These are phyloP conservation scores for Fulvia fulva DNA, from an alignment of 2,329 filamentous ascomycete genomes.

Conservation along the genomic window DNA sequence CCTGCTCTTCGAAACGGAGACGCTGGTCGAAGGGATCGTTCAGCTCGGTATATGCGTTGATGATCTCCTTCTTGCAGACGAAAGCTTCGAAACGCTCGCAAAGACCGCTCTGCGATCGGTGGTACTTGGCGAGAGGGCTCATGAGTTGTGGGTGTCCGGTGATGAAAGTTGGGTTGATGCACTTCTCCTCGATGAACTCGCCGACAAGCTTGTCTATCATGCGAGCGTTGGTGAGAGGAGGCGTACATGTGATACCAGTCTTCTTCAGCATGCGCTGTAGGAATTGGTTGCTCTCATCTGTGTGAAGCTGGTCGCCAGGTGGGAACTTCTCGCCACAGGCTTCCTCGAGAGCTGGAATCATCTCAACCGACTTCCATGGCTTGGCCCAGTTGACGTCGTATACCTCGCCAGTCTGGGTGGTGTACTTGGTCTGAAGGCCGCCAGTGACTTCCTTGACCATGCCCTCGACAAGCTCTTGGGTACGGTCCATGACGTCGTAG, in stretches of 20 bases:
- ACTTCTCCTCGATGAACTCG: constrained; percentile 92
- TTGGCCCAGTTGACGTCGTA: constrained; percentile 94
- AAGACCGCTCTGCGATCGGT: constrained; percentile 74
- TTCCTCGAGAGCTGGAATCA: constrained; percentile 91
- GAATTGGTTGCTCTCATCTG: constrained; percentile 82
- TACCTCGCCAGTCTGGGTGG: constrained; percentile 78
- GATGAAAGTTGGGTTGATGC: constrained; percentile 90
- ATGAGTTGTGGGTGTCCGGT: constrained; percentile 77
- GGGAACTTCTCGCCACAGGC: constrained; percentile 92
- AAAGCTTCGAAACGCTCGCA: constrained; percentile 98
- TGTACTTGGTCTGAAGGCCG: constrained; percentile 59
- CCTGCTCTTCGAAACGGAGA: constrained; percentile 89
- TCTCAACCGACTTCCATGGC: constrained; percentile 89
- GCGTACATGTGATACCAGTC: constrained; percentile 82
- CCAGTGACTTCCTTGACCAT: constrained; percentile 84
- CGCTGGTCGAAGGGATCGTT: constrained; percentile 96
- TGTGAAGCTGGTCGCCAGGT: constrained; percentile 82
- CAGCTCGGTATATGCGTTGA: constrained; percentile 96
- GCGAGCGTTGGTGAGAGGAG: constrained; percentile 86
- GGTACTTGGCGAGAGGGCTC: constrained; percentile 94
- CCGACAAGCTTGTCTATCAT: constrained; percentile 92
- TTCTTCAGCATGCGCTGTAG: constrained; percentile 80
- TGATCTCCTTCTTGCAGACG: constrained; percentile 94
- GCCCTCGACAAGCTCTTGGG: constrained; percentile 86
- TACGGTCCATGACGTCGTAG: constrained; percentile 84